Evolutionary conservation across 441 rosid species (phyloP).

Genomic region (Gossypium davidsonii): DNA sequence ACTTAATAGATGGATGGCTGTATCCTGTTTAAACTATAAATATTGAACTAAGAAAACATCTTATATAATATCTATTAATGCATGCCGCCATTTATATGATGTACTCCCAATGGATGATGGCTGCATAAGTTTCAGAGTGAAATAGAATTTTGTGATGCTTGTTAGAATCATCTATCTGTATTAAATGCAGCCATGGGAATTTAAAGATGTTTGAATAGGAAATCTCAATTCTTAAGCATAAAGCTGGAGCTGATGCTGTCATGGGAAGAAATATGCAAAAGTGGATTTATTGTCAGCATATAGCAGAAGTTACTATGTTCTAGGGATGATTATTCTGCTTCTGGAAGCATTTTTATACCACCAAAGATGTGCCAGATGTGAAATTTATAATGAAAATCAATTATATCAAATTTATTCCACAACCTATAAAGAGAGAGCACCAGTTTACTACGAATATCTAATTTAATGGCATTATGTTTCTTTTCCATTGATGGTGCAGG

Average conservation of each 20-base stretch:
- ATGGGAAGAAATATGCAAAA: background rate
- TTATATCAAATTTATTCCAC: background rate
- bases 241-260: background rate
- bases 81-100: background rate
- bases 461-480: conserved; percentile 4
- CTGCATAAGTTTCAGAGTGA: background rate
- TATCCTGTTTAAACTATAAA: background rate
- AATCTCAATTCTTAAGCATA: background rate
- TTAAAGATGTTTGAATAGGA: background rate
- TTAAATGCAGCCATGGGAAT: background rate
- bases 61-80: background rate
- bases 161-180: background rate
- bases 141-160: background rate
- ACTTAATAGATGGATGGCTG: background rate
- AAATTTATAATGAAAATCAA: background rate
- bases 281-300: background rate
- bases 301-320: background rate
- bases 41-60: background rate
- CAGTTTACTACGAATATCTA: background rate
- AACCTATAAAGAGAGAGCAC: background rate
- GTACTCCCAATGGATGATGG: background rate
- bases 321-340: background rate
- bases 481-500: conserved; percentile 27
- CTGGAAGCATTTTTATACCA: background rate
- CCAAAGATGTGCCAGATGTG: background rate